Evolutionary conservation across 2,329 filamentous ascomycete genomes (phyloP).

Genomic region (Trichoderma arundinaceum): DNA sequence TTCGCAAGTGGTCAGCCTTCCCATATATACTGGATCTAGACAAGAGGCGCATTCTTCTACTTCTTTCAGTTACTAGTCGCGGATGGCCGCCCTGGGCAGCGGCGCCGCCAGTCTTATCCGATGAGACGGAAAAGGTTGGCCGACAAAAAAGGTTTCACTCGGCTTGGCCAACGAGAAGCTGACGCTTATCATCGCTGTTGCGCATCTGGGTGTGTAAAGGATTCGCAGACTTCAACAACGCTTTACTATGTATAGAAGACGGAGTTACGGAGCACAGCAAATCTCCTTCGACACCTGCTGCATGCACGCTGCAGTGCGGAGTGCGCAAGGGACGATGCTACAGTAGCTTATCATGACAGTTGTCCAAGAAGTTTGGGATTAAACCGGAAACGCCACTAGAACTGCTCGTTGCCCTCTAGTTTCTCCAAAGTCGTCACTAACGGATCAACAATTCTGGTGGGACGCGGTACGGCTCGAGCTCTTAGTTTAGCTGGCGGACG

Average conservation of each 20-base stretch:
- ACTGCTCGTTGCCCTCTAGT: slow-evolving; percentile 6
- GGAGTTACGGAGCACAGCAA: no score
- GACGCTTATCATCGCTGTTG: slow-evolving; percentile 11
- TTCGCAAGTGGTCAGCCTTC: not conserved
- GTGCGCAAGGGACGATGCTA: not conserved
- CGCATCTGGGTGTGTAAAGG: not conserved
- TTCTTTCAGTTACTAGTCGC: not conserved
- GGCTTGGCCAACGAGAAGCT: not conserved
- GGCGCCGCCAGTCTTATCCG: slow-evolving; percentile 5
- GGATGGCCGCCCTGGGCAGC: not conserved
- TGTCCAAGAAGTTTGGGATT: not conserved
- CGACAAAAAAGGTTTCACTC: not conserved
- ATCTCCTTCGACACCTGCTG: not conserved
- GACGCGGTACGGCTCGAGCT: slow-evolving; percentile 36
- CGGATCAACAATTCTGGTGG: slow-evolving; percentile 30
- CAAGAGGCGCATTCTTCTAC: no score
- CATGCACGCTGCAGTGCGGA: not conserved
- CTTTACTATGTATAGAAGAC: no score
- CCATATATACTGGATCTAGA: not conserved
- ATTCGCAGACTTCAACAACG: not conserved
- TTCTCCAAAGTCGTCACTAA: slow-evolving; percentile 1
- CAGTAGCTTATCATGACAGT: not conserved
- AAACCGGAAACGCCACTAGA: slow-evolving; percentile 4
- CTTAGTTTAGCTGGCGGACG: slow-evolving; percentile 31
- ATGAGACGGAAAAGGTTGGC: slow-evolving; percentile 11